Evolutionary conservation across 108 stramenopile species (phyloP), one percentile per base, ranked within the genome.

Genomic region (Cyclostephanos tholiformis): DNA sequence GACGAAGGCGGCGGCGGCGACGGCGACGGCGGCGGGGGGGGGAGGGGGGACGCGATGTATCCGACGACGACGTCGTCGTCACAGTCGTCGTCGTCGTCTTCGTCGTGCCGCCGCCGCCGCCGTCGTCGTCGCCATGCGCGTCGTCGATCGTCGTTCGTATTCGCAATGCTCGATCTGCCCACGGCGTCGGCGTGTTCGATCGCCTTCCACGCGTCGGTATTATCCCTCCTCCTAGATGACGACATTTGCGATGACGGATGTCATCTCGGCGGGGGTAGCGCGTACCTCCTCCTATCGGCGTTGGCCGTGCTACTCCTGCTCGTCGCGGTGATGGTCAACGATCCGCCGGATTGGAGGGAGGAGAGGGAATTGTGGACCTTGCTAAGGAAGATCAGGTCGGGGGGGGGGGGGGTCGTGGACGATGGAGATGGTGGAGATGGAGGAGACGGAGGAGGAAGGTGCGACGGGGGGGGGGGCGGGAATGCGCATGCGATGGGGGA

Each of bases 341-440:
- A 76, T 43, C 16, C 58, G 22, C 81, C 81, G 7, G 81, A 82
- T 49, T 82, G 81, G 81, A 75, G 67, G 50, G 81, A 76, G 63
- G 81, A 82, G 52, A 76, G 71, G 63, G 81, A 82, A 4, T 44
- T 82, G 59, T 82, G 75, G 75, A 70, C 59, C 11, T 63, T 68
- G 52, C 50, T 75, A 39, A 63, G 63, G 25, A 38, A 65, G 27
- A 50, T 27, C 23, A 30, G 25, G 35, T 49, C 27, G 20, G 43
- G 2, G 64, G 20, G 26, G 25, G 26, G 53, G 39, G 27, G 36
- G 51, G 63, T n/a, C n/a, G 23, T 49, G 14, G 65, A n/a, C 12
- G 22, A 49, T 35, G 20, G 23, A 2, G 16, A 14, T 13, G 20
- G 61, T 1, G 22, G 19, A 22, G 61, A 62, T 22, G 61, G 38